Evolutionary conservation across 352 stramenopile genomes (phyloP).

Genomic region (Lagenidium giganteum): DNA sequence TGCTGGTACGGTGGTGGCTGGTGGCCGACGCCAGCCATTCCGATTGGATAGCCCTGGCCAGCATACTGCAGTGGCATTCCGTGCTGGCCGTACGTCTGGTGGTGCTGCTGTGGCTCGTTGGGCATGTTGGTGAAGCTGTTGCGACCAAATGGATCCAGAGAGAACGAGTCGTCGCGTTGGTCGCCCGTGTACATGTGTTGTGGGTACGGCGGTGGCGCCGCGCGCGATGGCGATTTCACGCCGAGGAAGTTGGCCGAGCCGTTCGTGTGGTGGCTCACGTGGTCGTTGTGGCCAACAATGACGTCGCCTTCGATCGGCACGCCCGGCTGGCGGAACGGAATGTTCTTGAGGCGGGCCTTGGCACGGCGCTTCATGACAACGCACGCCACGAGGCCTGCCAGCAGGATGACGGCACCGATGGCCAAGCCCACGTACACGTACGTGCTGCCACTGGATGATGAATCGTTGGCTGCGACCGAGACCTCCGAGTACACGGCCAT

Average conservation of each 20-base stretch:
- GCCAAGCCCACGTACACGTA: conserved; percentile 73
- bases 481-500: conserved; percentile 80
- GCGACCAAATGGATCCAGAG: conserved; percentile 62
- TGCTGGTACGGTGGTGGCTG: too few relatives aligned
- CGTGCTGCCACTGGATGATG: conserved; percentile 32
- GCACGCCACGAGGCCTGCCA: conserved; percentile 61
- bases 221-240: conserved; percentile 58
- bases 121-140: conserved; percentile 64
- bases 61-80: too few relatives aligned
- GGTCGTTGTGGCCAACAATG: conserved; percentile 21
- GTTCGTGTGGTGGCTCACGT: conserved; percentile 50
- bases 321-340: conserved; percentile 69
- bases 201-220: too few relatives aligned
- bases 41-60: too few relatives aligned
- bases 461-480: conserved; percentile 41
- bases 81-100: too few relatives aligned
- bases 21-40: too few relatives aligned
- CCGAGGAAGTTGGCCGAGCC: conserved; percentile 65
- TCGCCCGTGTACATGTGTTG: too few relatives aligned
- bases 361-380: conserved; percentile 61
- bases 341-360: conserved; percentile 58
- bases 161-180: conserved; percentile 71
- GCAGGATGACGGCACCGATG: conserved; percentile 59
- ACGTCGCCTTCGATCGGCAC: conserved; percentile 13
- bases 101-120: too few relatives aligned